These are phyloP conservation scores for Nothophaeocryptopus gaeumannii DNA, from an alignment of 2,329 filamentous ascomycete species.

Conservation along the genomic window DNA sequence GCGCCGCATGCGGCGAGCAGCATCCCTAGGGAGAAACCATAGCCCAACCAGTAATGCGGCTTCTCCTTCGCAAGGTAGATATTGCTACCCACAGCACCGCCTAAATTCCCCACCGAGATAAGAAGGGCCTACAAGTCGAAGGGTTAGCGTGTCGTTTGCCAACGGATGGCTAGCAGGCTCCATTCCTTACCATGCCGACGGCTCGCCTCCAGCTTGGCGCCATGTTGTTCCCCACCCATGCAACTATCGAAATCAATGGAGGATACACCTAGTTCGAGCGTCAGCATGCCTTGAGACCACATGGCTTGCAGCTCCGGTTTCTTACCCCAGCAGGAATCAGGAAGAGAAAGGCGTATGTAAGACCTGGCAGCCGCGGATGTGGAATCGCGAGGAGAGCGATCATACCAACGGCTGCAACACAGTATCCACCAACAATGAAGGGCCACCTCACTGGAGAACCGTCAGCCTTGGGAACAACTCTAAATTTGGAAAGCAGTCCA, in stretches of 20 bases:
- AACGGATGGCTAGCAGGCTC: no score
- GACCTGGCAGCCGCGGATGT: slow-evolving; percentile 37
- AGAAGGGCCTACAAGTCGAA: neutral
- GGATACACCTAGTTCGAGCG: no score
- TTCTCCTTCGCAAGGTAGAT: slow-evolving; percentile 18
- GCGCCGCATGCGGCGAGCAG: slow-evolving; percentile 25
- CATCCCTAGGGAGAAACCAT: slow-evolving; percentile 19
- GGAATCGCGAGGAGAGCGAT: slow-evolving; percentile 41
- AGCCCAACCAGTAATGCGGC: slow-evolving; percentile 19
- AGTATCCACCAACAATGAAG: slow-evolving; percentile 21
- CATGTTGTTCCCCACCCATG: slow-evolving; percentile 54
- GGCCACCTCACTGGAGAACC: slow-evolving; percentile 17
- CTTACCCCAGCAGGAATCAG: slow-evolving; percentile 45
- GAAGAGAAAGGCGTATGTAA: slow-evolving; percentile 54
- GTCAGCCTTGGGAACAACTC: slow-evolving; percentile 7
- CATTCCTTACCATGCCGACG: slow-evolving; percentile 11
- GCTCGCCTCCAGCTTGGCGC: slow-evolving; percentile 42
- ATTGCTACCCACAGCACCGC: slow-evolving; percentile 20
- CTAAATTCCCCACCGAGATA: slow-evolving; percentile 19
- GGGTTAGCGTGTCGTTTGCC: no score
- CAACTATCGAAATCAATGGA: slow-evolving; percentile 30
- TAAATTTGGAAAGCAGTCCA: no score
- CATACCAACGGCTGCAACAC: slow-evolving; percentile 25
- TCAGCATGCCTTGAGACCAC: no score
- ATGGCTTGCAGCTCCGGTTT: no score